A percentile compares a stretch with the other conserved stretches of the same genome.
Conservation (phyloP, 2,329 filamentous ascomycete genomes). For the Sclerotinia glacialis region DNA sequence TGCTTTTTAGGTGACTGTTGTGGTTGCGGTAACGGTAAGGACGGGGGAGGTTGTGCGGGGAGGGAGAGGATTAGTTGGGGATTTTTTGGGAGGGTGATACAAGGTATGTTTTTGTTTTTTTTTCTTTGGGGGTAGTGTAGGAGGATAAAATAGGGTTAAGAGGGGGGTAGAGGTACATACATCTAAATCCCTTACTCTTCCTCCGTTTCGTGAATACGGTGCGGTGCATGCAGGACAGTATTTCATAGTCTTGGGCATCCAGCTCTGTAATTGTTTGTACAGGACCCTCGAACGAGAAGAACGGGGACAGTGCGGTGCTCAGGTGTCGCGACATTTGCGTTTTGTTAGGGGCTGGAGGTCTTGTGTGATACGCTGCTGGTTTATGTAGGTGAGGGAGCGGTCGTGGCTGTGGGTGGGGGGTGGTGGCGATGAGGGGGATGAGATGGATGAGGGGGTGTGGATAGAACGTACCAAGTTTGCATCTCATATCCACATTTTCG, state of each 20-base stretch:
- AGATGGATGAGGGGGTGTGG: too few relatives aligned
- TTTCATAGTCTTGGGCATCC: constrained; percentile 31
- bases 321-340: too few relatives aligned
- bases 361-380: not conserved
- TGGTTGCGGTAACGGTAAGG: constrained; percentile 21
- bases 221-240: constrained; percentile 32
- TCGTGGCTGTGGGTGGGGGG: not conserved
- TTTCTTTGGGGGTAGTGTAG: too few relatives aligned
- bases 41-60: constrained; percentile 22
- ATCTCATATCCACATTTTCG: not conserved
- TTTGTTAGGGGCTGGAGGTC: not conserved
- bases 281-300: constrained; percentile 13
- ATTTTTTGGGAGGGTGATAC: too few relatives aligned
- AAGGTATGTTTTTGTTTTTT: too few relatives aligned
- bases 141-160: too few relatives aligned
- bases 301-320: not conserved
- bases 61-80: not conserved
- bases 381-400: not conserved
- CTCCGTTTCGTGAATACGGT: constrained; percentile 32
- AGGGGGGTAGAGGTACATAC: constrained; percentile 22
- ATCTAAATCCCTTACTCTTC: constrained; percentile 27
- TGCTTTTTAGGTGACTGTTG: constrained; percentile 20
- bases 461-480: not conserved
- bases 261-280: constrained; percentile 28
- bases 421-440: not conserved